Conservation (phyloP, 805 yeast species). For the Suhomyces canberraensis region DNA sequence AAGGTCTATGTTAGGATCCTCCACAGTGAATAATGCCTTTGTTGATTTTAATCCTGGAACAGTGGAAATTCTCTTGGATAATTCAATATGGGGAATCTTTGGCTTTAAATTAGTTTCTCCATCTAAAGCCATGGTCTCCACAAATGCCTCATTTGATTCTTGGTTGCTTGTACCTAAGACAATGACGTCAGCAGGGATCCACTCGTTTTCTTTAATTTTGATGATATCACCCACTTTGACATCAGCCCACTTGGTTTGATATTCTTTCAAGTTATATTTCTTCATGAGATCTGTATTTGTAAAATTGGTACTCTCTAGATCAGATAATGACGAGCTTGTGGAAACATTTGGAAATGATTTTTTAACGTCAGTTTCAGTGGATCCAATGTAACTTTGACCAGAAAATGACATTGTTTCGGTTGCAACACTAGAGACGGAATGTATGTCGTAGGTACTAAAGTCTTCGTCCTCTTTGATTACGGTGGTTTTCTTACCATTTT, state of each 20-base stretch:
- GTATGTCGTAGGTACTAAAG: slow-evolving; percentile 30
- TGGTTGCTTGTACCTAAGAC: slow-evolving; percentile 59
- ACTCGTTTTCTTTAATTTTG: slow-evolving; percentile 71
- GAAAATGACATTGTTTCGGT: slow-evolving; percentile 32
- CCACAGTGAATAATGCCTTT: slow-evolving; percentile 59
- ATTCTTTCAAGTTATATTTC: slow-evolving; percentile 33
- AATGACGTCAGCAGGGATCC: slow-evolving; percentile 91
- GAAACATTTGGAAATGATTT: not conserved
- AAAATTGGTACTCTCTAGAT: slow-evolving; percentile 7
- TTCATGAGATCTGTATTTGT: slow-evolving; percentile 18
- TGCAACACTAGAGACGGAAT: slow-evolving; percentile 35
- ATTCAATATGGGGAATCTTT: slow-evolving; percentile 60
- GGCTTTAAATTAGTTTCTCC: slow-evolving; percentile 94
- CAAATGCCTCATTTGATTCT: slow-evolving; percentile 63
- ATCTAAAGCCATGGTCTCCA: slow-evolving; percentile 96
- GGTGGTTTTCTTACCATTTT: slow-evolving; percentile 51
- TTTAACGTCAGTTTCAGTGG: slow-evolving; percentile 1
- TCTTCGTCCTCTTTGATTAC: slow-evolving; percentile 31
- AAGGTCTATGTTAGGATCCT: slow-evolving; percentile 89
- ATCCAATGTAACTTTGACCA: slow-evolving; percentile 2
- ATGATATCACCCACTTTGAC: slow-evolving; percentile 86
- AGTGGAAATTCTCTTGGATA: slow-evolving; percentile 49
- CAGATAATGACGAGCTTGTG: slow-evolving; percentile 10
- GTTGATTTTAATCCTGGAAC: slow-evolving; percentile 50
- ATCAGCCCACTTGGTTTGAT: slow-evolving; percentile 60